Evolutionary conservation across 352 stramenopile genomes (phyloP).

Genomic region (Aphanomyces stellatus): DNA sequence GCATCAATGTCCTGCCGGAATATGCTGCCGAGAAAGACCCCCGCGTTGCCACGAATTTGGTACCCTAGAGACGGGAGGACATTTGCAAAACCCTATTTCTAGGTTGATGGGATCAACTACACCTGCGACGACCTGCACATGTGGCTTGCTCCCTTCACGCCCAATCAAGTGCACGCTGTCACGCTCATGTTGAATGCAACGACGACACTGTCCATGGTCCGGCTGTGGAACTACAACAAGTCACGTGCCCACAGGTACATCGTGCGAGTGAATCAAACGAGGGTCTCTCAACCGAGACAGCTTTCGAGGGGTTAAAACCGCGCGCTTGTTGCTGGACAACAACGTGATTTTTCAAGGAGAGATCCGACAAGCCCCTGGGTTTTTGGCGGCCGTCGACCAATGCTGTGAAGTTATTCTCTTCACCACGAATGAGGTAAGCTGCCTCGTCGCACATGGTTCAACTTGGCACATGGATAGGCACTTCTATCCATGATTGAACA

Average conservation of each 20-base stretch:
- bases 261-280: background rate
- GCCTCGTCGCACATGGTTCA: no score
- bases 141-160: constrained; percentile 81
- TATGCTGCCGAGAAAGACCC: constrained; percentile 52
- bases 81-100: constrained; percentile 26
- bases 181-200: constrained; percentile 35
- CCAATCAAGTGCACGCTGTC: constrained; percentile 43
- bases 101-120: constrained; percentile 78
- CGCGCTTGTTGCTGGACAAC: constrained; percentile 45
- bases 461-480: no score
- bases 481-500: constrained; percentile 7
- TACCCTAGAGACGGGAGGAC: background rate
- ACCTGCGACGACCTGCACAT: constrained; percentile 88
- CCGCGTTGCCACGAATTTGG: constrained; percentile 53
- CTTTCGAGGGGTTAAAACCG: constrained; percentile 48
- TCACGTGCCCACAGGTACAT: constrained; percentile 59
- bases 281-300: constrained; percentile 1
- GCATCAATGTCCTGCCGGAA: constrained; percentile 86
- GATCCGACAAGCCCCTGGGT: constrained; percentile 59
- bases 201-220: constrained; percentile 64
- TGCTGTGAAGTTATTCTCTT: constrained; percentile 85
- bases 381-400: constrained; percentile 40
- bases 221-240: constrained; percentile 93
- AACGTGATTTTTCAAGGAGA: constrained; percentile 78
- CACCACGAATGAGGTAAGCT: constrained; percentile 38